Evolutionary conservation across 2,329 filamentous ascomycete species (phyloP).

Genomic region (Rachicladosporium sp.): DNA sequence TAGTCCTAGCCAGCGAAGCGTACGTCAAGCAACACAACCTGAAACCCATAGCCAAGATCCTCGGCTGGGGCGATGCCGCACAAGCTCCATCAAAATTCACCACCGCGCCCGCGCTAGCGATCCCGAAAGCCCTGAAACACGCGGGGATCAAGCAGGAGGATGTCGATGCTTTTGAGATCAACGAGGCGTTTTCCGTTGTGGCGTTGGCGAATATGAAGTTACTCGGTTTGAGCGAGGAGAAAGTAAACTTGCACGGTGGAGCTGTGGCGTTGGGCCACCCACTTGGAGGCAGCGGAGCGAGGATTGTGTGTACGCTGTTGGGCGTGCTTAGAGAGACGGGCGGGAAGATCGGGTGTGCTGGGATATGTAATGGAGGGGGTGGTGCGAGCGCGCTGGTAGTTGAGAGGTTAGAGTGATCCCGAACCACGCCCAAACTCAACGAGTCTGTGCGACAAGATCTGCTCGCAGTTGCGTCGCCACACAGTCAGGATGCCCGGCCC

Average conservation of each 20-base stretch:
- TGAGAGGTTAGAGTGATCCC: slow-evolving; percentile 38
- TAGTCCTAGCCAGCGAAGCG: slow-evolving; percentile 87
- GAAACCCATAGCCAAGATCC: slow-evolving; percentile 89
- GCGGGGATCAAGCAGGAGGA: slow-evolving; percentile 66
- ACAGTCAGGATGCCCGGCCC: too few relatives aligned
- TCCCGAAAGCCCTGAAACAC: slow-evolving; percentile 95
- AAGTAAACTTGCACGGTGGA: slow-evolving; percentile 91
- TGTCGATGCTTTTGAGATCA: slow-evolving; percentile 95
- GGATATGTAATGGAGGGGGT: slow-evolving; percentile 96
- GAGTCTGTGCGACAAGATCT: too few relatives aligned
- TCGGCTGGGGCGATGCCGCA: slow-evolving; percentile 92
- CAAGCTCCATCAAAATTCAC: slow-evolving; percentile 92
- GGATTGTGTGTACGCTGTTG: slow-evolving; percentile 81
- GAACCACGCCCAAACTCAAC: too few relatives aligned
- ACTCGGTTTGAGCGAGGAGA: slow-evolving; percentile 63
- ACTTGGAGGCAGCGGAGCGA: slow-evolving; percentile 82
- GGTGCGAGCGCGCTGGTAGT: slow-evolving; percentile 89
- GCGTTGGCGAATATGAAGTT: slow-evolving; percentile 94
- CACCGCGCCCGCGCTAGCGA: slow-evolving; percentile 80
- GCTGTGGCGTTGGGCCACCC: slow-evolving; percentile 94
- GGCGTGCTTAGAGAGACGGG: slow-evolving; percentile 82
- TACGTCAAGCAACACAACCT: slow-evolving; percentile 86
- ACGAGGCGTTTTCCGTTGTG: slow-evolving; percentile 96
- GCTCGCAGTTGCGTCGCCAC: too few relatives aligned
- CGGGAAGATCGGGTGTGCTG: slow-evolving; percentile 84